Evolutionary conservation across 192 early-diverging fungal genomes (phyloP).

Genomic region (Fimicolochytrium jonesii): DNA sequence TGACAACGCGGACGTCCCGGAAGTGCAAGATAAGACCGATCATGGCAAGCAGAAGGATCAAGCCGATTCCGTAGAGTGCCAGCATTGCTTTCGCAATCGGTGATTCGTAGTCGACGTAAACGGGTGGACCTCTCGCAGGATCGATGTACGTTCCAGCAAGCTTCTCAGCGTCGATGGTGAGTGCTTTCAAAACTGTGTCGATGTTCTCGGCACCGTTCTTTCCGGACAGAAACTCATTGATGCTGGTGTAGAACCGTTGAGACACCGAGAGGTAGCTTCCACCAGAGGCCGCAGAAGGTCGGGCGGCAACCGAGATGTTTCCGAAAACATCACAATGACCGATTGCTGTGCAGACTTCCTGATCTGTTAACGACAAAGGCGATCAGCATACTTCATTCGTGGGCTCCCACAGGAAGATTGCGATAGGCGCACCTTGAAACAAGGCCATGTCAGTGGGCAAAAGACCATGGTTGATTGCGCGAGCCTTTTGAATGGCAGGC

Average conservation of each 20-base stretch:
- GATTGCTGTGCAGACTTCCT: neutral
- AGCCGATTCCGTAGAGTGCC: neutral
- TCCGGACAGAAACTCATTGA: conserved; percentile 1
- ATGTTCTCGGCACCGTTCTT: too few species aligned
- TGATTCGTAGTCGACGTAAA: neutral
- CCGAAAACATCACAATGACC: neutral
- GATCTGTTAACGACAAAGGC: neutral
- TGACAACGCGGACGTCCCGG: neutral
- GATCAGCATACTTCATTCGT: neutral
- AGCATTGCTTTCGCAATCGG: neutral
- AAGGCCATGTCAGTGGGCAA: neutral
- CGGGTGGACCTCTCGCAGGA: conserved; percentile 7
- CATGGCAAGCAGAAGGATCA: neutral
- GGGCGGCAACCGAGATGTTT: neutral
- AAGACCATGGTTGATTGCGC: neutral
- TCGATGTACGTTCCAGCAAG: neutral
- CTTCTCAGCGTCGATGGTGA: neutral
- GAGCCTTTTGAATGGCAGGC: neutral
- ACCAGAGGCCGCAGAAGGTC: neutral
- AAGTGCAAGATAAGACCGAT: neutral
- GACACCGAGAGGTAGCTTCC: neutral
- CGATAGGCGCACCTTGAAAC: neutral
- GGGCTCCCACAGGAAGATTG: too few species aligned
- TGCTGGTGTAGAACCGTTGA: neutral
- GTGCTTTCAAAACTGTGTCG: neutral